These are phyloP conservation scores for Colletotrichum somersetense DNA, from an alignment of 2,329 filamentous ascomycete species.

Conservation along the genomic window DNA sequence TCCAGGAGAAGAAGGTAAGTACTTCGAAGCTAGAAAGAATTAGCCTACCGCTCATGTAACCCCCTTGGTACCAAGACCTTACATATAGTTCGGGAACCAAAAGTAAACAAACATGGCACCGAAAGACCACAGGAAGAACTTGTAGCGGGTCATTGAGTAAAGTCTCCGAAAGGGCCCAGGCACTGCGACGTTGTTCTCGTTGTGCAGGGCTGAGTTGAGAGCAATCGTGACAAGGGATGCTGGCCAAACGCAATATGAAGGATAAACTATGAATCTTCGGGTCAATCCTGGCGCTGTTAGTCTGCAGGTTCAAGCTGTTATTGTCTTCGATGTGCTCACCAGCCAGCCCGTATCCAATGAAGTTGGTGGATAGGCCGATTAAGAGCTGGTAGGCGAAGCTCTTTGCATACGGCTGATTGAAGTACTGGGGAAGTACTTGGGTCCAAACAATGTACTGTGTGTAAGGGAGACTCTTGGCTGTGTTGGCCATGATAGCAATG, in stretches of 20 bases:
- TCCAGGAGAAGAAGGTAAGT: conserved; percentile 62
- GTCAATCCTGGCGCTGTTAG: conserved; percentile 46
- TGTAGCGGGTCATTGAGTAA: conserved; percentile 59
- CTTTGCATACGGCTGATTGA: conserved; percentile 63
- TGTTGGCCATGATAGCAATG: conserved; percentile 72
- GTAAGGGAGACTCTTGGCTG: conserved; percentile 60
- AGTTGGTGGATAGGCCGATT: conserved; percentile 64
- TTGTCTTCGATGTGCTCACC: conserved; percentile 47
- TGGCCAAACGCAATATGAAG: conserved; percentile 67
- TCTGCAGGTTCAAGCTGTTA: too few species aligned
- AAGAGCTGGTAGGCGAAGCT: conserved; percentile 64
- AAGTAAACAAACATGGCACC: conserved; percentile 65
- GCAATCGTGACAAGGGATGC: conserved; percentile 63
- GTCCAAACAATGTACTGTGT: conserved; percentile 64
- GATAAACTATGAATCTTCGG: conserved; percentile 65
- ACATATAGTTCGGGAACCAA: conserved; percentile 53
- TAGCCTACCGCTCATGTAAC: conserved; percentile 43
- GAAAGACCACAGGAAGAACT: conserved; percentile 61
- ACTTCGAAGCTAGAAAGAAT: too few species aligned
- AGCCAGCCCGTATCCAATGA: conserved; percentile 68
- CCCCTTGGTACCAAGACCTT: conserved; percentile 44
- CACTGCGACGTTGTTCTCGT: conserved; percentile 54
- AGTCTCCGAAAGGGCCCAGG: conserved; percentile 57
- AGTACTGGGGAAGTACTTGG: conserved; percentile 61
- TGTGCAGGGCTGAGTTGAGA: conserved; percentile 63